Base-by-base conservation (phyloP, 768 basidiomycete species). In the Suillus bovinus region DNA sequence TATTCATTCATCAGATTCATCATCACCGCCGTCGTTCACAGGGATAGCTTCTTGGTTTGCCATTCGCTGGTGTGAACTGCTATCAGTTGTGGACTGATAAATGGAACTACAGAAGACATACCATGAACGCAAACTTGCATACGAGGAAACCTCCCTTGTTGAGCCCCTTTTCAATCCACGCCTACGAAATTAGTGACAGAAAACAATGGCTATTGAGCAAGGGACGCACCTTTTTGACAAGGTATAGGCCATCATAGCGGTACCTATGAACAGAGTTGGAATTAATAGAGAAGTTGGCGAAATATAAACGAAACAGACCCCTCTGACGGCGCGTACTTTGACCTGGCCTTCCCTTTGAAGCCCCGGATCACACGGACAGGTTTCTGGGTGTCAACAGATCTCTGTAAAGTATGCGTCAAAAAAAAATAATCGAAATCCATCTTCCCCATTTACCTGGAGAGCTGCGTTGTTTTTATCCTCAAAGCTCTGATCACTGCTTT, bases 331-430 rank as follows among this genome's bases (percentile, higher is more conserved):
- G 91, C 93, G 66, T 87, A 96, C 24, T 78, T 78, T 0, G 91
- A 91, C 33, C 75, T 73, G 33, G 87, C 74, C 42, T 76, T 74
- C 16, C 54, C 54, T 72, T 94, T 94, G 81, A 76, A 96, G 1
- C 94, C 95, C 29, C 95, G 84, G 60, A 96, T 88, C 3, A 97
- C 94, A 20, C 95, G 83, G 34, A 97, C 81, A 17, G 94, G 94
- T 65, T 90, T 90, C 63, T 82, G 84, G 0, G 89, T 92, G 69
- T 95, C 86, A n/a, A 80, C 84, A 1, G 93, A 95, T 62, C 74
- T 78, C 93, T 94, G 64, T 4, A 41, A 38, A 60, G 17, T 36
- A 47, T 6, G 46, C 24, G 8, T 66, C 41, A 66, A 44, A 16
- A 13, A 38, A 57, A 3, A 33, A 11, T 44, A 27, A 27, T 1